Percentiles rank a stretch among this genome's conserved stretches.
phyloP scores from a whole-genome alignment of 106 monocot species.

The Cymbidium sinense region DNA sequence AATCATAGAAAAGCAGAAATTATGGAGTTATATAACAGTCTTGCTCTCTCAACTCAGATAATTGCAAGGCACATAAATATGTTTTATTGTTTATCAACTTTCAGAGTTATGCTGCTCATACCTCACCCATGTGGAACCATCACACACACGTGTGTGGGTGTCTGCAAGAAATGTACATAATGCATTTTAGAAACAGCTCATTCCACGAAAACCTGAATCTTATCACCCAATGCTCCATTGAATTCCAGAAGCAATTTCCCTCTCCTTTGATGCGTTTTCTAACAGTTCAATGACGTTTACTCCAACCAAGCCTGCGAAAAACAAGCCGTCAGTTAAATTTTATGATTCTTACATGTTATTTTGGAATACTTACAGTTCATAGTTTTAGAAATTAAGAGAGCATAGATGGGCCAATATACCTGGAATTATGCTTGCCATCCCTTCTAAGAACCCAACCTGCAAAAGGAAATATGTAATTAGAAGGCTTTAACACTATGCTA shows the following conservation, averaged over 20 bases:
- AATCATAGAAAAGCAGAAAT: no score
- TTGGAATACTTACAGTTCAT: neutral
- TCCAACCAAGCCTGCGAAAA: constrained; percentile 61
- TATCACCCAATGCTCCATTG: constrained; percentile 75
- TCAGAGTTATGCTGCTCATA: neutral
- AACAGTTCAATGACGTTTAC: constrained; percentile 67
- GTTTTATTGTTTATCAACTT: no score
- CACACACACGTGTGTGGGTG: no score
- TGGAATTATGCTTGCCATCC: constrained; percentile 71
- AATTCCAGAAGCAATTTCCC: constrained; percentile 75
- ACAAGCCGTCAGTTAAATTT: neutral
- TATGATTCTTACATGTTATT: neutral
- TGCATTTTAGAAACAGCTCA: constrained; percentile 32
- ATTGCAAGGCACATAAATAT: no score
- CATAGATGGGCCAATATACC: constrained; percentile 25
- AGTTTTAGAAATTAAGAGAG: neutral
- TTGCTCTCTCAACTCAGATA: no score
- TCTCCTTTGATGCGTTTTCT: constrained; percentile 44
- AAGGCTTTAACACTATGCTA: neutral
- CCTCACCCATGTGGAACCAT: neutral
- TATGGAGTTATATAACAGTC: no score
- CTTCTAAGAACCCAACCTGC: constrained; percentile 90
- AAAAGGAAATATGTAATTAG: neutral
- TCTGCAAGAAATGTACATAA: no score
- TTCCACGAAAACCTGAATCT: constrained; percentile 83